Evolutionary conservation across 2,329 filamentous ascomycete genomes (phyloP).

Genomic region (Alternaria arbusti): DNA sequence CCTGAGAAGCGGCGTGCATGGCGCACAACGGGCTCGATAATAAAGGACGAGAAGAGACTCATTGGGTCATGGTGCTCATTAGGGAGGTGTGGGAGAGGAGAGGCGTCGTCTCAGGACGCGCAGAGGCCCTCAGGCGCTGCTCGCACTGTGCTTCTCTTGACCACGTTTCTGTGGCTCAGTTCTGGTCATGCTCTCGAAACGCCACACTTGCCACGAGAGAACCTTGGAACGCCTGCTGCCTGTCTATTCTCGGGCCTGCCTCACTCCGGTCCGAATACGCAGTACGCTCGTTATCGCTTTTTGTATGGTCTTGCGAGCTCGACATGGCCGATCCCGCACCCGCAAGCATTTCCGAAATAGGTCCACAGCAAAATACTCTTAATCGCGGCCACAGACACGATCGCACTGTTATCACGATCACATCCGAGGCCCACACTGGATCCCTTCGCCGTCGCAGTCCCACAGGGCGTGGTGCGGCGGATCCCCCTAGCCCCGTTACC

Average conservation of each 20-base stretch:
- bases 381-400: not conserved
- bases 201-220: constrained; percentile 13
- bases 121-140: constrained; percentile 6
- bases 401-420: not conserved
- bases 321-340: not conserved
- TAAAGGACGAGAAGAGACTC: constrained; percentile 50
- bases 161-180: constrained; percentile 13
- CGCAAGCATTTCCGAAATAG: constrained; percentile 13
- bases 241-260: not conserved
- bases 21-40: constrained; percentile 50
- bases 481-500: not conserved
- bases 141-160: constrained; percentile 17
- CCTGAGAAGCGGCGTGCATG: constrained; percentile 49
- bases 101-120: not conserved
- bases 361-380: not conserved
- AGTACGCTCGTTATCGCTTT: constrained; percentile 3
- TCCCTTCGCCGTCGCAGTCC: not conserved
- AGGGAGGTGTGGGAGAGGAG: not conserved
- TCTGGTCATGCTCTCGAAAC: constrained; percentile 13
- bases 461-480: not conserved
- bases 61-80: constrained; percentile 35
- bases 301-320: constrained; percentile 6
- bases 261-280: constrained; percentile 5
- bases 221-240: not conserved
- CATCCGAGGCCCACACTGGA: not conserved